Percentiles rank a stretch among this genome's conserved stretches.
phyloP scores from a whole-genome alignment of 345 rosid genomes.

The Hypericum androsaemum region DNA sequence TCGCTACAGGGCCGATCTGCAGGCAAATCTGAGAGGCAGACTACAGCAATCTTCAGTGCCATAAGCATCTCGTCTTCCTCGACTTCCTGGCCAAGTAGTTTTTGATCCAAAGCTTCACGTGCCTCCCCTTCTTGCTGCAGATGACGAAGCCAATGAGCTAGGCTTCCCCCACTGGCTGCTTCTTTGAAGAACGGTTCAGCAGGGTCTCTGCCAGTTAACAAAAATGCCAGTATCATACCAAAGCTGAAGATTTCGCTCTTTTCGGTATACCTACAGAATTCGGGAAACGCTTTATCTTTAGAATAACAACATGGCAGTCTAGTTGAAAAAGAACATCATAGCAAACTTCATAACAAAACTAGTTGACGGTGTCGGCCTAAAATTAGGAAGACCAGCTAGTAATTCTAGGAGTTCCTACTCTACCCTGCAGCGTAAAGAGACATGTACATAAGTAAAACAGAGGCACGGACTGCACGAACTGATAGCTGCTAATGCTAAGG shows the following conservation, averaged over 20 bases:
- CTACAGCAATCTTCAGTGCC: slow-evolving; percentile 82
- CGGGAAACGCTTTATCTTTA: not conserved
- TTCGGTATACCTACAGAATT: slow-evolving; percentile 56
- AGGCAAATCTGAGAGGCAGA: slow-evolving; percentile 77
- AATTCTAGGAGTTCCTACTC: no score
- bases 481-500: no score
- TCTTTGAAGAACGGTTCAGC: slow-evolving; percentile 53
- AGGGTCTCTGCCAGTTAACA: slow-evolving; percentile 76
- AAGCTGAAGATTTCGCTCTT: slow-evolving; percentile 91
- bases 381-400: no score
- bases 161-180: slow-evolving; percentile 48
- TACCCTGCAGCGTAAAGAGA: no score
- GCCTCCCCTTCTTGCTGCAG: slow-evolving; percentile 86
- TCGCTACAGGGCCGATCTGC: slow-evolving; percentile 91
- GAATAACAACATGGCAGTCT: not conserved
- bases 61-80: slow-evolving; percentile 97
- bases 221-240: slow-evolving; percentile 81
- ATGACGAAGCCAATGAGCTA: slow-evolving; percentile 74
- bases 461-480: no score
- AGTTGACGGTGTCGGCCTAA: not conserved
- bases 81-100: slow-evolving; percentile 76
- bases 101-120: slow-evolving; percentile 69
- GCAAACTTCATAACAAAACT: not conserved
- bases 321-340: not conserved
- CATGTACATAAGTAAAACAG: no score